These are phyloP conservation scores for Moesziomyces parantarcticus DNA, from an alignment of 1,284 basidiomycete species.

Conservation along the genomic window DNA sequence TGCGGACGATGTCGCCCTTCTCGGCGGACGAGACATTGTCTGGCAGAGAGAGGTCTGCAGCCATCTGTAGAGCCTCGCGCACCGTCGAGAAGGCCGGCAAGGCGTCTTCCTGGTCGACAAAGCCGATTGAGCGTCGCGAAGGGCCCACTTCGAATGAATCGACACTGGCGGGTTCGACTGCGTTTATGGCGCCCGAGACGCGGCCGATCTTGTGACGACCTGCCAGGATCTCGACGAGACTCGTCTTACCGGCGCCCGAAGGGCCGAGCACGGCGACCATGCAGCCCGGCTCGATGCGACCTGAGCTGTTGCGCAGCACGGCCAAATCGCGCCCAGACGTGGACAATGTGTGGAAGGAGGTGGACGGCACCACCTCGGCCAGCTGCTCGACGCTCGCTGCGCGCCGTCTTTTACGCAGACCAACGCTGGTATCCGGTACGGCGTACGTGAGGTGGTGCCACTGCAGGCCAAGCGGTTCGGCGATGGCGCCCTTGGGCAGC, in stretches of 20 bases:
- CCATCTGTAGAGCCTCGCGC: slow-evolving; percentile 53
- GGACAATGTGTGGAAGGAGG: slow-evolving; percentile 12
- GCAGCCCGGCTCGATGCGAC: slow-evolving; percentile 41
- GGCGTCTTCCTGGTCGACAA: slow-evolving; percentile 59
- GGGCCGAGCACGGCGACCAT: slow-evolving; percentile 58
- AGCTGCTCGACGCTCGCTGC: slow-evolving; percentile 1
- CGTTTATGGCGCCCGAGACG: slow-evolving; percentile 32
- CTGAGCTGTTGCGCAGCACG: slow-evolving; percentile 34
- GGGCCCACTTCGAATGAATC: background rate
- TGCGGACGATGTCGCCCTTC: slow-evolving; percentile 34
- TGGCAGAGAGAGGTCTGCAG: slow-evolving; percentile 51
- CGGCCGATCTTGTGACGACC: slow-evolving; percentile 51
- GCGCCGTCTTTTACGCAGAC: slow-evolving; percentile 8
- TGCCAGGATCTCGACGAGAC: slow-evolving; percentile 55
- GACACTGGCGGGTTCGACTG: slow-evolving; percentile 16
- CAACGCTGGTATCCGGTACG: slow-evolving; percentile 9
- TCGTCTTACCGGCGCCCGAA: slow-evolving; percentile 58
- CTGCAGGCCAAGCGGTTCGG: slow-evolving; percentile 39
- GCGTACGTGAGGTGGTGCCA: slow-evolving; percentile 50
- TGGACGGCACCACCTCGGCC: slow-evolving; percentile 3
- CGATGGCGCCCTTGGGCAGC: slow-evolving; percentile 15
- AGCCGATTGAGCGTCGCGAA: slow-evolving; percentile 35
- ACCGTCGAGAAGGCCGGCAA: slow-evolving; percentile 55
- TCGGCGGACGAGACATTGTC: slow-evolving; percentile 46
- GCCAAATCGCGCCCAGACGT: slow-evolving; percentile 1